A percentile compares a stretch with the other conserved stretches of the same genome.
Conservation (phyloP, 1,284 basidiomycete species). For the Pyrrhoderma lamaoense region DNA sequence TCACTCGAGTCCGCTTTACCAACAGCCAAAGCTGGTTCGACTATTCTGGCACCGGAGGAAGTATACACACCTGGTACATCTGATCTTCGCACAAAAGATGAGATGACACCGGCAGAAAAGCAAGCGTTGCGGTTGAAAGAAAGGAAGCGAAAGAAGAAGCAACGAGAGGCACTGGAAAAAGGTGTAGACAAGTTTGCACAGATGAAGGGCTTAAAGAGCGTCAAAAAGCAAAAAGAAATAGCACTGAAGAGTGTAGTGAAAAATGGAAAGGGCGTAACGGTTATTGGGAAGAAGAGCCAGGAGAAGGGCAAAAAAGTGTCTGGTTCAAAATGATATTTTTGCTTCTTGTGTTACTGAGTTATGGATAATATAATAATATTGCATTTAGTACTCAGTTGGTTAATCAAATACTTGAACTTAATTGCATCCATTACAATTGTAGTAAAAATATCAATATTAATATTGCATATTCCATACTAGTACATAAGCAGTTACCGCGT, state of each 20-base stretch:
- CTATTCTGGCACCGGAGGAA: conserved; percentile 93
- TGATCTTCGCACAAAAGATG: conserved; percentile 59
- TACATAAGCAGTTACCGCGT: too few relatives aligned
- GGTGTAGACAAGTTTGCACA: conserved; percentile 61
- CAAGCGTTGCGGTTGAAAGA: conserved; percentile 63
- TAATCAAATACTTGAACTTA: too few relatives aligned
- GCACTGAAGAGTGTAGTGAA: conserved; percentile 77
- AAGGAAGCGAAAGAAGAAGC: conserved; percentile 69
- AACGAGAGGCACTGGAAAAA: conserved; percentile 62
- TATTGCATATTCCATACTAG: too few relatives aligned
- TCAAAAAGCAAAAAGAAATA: conserved; percentile 76
- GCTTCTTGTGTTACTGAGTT: too few relatives aligned
- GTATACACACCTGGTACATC: conserved; percentile 59
- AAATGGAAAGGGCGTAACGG: conserved; percentile 78
- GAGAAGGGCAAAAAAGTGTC: conserved; percentile 27
- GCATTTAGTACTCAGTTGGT: too few relatives aligned
- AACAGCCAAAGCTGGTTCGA: conserved; percentile 64
- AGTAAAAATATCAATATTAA: too few relatives aligned
- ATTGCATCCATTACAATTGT: neutral
- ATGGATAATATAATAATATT: neutral
- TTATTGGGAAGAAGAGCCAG: conserved; percentile 68
- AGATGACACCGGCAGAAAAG: conserved; percentile 85
- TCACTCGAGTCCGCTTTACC: conserved; percentile 89
- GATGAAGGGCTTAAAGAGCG: conserved; percentile 33
- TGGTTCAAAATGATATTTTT: neutral